Percentiles rank a stretch among this genome's conserved stretches.
phyloP scores from a whole-genome alignment of 257 asterid species.

The Nicotiana otophora region DNA sequence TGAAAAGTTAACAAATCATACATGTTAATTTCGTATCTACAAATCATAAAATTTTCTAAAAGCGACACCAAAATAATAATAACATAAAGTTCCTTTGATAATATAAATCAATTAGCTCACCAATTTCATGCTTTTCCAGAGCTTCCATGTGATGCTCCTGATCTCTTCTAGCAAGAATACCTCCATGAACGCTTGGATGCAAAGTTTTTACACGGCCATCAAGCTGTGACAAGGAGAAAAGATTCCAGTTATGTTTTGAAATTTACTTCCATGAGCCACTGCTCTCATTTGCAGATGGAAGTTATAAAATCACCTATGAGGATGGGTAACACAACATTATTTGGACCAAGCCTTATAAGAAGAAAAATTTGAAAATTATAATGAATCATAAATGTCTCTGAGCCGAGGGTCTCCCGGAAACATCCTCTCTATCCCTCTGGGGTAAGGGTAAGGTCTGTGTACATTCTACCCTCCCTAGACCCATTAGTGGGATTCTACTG shows the following conservation, averaged over 20 bases:
- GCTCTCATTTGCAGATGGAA: not conserved
- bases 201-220: slow-evolving; percentile 99
- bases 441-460: too few species aligned
- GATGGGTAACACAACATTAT: not conserved
- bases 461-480: too few species aligned
- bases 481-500: too few species aligned
- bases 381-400: not conserved
- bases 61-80: not conserved
- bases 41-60: too few species aligned
- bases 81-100: not conserved
- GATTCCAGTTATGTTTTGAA: not conserved
- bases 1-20: not conserved
- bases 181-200: slow-evolving; percentile 91
- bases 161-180: slow-evolving; percentile 96
- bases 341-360: not conserved
- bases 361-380: not conserved
- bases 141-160: slow-evolving; percentile 90
- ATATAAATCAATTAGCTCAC: slow-evolving; percentile 32
- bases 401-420: too few species aligned
- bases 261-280: not conserved
- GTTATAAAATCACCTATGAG: not conserved
- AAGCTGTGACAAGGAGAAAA: slow-evolving; percentile 41
- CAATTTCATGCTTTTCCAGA: slow-evolving; percentile 69
- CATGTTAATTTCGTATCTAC: too few species aligned
- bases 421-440: too few species aligned